Evolutionary conservation across 257 asterid species (phyloP).

Genomic region (Perilla frutescens): DNA sequence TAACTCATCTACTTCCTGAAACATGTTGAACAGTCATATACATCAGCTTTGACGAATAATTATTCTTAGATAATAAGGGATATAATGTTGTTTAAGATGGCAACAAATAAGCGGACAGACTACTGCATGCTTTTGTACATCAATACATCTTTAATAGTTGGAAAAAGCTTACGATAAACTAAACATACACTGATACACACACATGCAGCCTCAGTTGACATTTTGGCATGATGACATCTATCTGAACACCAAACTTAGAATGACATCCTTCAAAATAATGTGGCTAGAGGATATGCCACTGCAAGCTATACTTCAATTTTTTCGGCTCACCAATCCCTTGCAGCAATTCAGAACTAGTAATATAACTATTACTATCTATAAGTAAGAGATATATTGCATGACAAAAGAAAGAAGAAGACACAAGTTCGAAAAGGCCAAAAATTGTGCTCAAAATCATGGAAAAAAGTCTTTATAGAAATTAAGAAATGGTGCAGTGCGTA

Average conservation of each 20-base stretch:
- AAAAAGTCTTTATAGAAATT: neutral
- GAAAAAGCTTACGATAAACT: neutral
- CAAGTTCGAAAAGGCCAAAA: neutral
- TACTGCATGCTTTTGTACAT: neutral
- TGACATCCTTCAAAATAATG: neutral
- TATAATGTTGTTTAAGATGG: conserved; percentile 15
- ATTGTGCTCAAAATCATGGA: neutral
- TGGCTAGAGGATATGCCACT: neutral
- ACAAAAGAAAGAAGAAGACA: neutral
- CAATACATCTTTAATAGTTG: neutral
- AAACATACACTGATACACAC: conserved; percentile 1
- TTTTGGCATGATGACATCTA: neutral
- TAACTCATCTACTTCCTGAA: conserved; percentile 95
- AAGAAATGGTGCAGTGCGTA: neutral
- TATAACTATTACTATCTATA: neutral
- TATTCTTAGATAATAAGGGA: conserved; percentile 23
- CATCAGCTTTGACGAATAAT: conserved; percentile 30
- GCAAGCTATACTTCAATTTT: neutral
- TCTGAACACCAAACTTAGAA: conserved; percentile 2
- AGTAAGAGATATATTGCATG: neutral
- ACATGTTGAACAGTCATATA: conserved; percentile 34
- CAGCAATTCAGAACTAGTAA: conserved; percentile 11
- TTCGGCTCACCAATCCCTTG: neutral
- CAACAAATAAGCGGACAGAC: neutral
- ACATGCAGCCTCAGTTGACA: conserved; percentile 8